Evolutionary conservation across 495 filamentous ascomycete genomes (phyloP).

Genomic region (Mytilinidion resinicola): DNA sequence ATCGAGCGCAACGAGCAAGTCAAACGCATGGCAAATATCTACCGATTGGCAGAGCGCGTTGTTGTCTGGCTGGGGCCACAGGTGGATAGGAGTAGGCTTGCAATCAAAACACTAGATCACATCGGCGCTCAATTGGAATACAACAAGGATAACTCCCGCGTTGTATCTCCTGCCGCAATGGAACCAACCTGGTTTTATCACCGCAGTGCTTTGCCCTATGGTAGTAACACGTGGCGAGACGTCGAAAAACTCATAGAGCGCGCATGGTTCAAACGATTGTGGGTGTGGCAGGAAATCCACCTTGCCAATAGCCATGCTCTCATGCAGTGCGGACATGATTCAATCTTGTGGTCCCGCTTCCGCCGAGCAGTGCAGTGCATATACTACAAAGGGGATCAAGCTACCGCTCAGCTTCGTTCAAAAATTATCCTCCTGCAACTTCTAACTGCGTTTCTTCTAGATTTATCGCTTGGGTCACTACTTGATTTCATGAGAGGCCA

Average conservation of each 20-base stretch:
- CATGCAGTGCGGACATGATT: slow-evolving; percentile 4
- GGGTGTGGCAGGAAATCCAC: background rate
- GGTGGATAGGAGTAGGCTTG: background rate
- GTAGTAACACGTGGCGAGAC: background rate
- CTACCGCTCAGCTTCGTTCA: no score
- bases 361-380: background rate
- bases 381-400: background rate
- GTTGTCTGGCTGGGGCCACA: slow-evolving; percentile 9
- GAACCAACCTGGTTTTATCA: background rate
- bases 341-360: no score
- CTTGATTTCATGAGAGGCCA: no score
- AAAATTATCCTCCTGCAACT: no score
- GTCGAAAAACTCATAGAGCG: background rate
- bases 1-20: slow-evolving; percentile 1
- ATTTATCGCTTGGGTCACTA: no score
- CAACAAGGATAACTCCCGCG: background rate
- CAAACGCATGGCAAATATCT: slow-evolving; percentile 3
- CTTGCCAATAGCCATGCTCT: background rate
- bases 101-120: background rate
- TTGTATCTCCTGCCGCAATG: background rate
- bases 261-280: slow-evolving; percentile 2
- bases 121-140: background rate
- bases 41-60: slow-evolving; percentile 1
- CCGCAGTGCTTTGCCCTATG: background rate
- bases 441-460: no score